Conservation (phyloP, 768 basidiomycete species). For the Ephemerocybe angulata region DNA sequence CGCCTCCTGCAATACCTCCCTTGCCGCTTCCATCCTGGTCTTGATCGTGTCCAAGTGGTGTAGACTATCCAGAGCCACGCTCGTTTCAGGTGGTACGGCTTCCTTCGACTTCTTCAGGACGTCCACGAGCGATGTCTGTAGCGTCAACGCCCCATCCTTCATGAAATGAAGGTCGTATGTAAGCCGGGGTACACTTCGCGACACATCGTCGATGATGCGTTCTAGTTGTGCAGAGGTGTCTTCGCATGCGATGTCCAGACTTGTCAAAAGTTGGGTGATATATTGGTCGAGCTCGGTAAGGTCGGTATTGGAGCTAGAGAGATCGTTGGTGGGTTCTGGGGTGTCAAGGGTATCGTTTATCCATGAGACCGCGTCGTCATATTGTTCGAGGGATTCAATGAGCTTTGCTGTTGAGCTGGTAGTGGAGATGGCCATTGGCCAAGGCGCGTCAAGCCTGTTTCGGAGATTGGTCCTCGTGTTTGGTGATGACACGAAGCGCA, state of each 20-base stretch:
- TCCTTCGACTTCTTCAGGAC: conserved; percentile 55
- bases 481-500: background rate
- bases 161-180: conserved; percentile 97
- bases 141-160: conserved; percentile 81
- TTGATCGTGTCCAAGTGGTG: conserved; percentile 81
- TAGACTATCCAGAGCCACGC: conserved; percentile 69
- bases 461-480: background rate
- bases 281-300: conserved; percentile 66
- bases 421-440: conserved; percentile 26
- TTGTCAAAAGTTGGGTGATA: conserved; percentile 69
- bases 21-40: conserved; percentile 78
- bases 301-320: conserved; percentile 27
- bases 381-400: conserved; percentile 54
- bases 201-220: conserved; percentile 87
- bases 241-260: conserved; percentile 82
- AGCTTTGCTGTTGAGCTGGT: conserved; percentile 37
- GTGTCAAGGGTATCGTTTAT: conserved; percentile 59
- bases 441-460: no score
- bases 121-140: conserved; percentile 62
- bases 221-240: conserved; percentile 88
- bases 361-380: conserved; percentile 64
- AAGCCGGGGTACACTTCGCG: conserved; percentile 84
- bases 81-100: conserved; percentile 55
- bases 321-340: conserved; percentile 28
- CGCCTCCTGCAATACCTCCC: conserved; percentile 89